Evolutionary conservation across 2,329 filamentous ascomycete genomes (phyloP), one percentile per base, ranked within the genome.

Genomic region (Nemania serpens): DNA sequence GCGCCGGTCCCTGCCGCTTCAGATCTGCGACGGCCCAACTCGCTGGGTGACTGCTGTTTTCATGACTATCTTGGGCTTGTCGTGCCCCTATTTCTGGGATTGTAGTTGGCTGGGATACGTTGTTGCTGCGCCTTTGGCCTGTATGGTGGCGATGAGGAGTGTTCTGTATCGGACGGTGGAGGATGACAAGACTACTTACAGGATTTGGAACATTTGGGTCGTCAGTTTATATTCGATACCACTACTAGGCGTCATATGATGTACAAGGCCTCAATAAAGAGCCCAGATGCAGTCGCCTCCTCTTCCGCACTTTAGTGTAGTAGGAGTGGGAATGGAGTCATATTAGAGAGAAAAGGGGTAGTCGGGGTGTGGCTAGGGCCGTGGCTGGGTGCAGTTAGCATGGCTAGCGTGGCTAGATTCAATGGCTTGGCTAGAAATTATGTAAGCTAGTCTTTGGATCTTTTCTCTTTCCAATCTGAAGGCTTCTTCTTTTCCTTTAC

Each of bases 141-240:
- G 2, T 15, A 11, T 50, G n/a, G 18, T 50, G 4, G 33, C 47
- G 9, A 5, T 37, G n/a, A 36, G 47, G 18, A 37, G 51, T 54
- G 10, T 54, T 3, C 1, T 46, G 2, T 54, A 54, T 25, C 41
- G 51, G 25, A 37, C 39, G 2, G 13, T 46, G 9, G 10, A 36
- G 13, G 29, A 36, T 25, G 51, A 54, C 18, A 54, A 54, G 41
- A 25, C 17, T n/a, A 46, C 29, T 12, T 46, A 10, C 18, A 54
- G 41, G 29, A 46, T 54, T 36, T 46, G 51, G 42, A 37, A 55
- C 11, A 11, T 52, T 36, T 52, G 49, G 50, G 2, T 45, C 18
- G 12, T 22, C 17, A 22, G 50, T 17, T 22, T 45, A 22, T 54
- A 54, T n/a, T 22, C 45, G 6, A 13, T 54, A 12, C 20, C 49